Conservation (phyloP, 139 green algal species). For the Chlamydomonas sp. region DNA sequence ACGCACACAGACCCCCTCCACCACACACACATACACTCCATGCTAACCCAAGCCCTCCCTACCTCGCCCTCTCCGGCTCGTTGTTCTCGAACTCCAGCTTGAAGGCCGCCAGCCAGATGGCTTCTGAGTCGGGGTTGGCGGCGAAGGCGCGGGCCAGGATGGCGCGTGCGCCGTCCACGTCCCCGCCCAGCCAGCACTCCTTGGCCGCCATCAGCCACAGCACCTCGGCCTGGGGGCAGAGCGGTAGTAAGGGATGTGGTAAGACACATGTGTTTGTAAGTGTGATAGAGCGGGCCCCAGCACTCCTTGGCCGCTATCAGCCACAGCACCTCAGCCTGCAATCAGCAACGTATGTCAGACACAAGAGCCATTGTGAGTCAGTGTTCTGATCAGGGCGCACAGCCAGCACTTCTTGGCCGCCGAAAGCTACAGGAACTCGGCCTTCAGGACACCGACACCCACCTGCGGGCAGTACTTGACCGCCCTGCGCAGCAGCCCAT, state of each 20-base stretch:
- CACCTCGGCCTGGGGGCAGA: slow-evolving; percentile 82
- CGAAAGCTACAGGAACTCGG: slow-evolving; percentile 88
- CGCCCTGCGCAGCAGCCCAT: slow-evolving; percentile 84
- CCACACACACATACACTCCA: too few species aligned
- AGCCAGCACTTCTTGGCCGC: slow-evolving; percentile 95
- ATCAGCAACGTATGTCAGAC: slow-evolving; percentile 19
- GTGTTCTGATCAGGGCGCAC: too few species aligned
- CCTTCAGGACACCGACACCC: background rate
- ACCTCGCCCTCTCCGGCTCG: slow-evolving; percentile 59
- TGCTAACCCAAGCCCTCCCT: background rate
- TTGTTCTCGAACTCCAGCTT: slow-evolving; percentile 99
- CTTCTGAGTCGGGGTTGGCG: slow-evolving; percentile 92
- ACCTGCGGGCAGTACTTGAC: slow-evolving; percentile 90
- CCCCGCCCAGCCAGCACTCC: slow-evolving; percentile 86
- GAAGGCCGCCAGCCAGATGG: slow-evolving; percentile 98
- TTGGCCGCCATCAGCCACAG: slow-evolving; percentile 99
- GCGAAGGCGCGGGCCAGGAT: slow-evolving; percentile 88
- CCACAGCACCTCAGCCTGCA: slow-evolving; percentile 95
- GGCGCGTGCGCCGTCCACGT: slow-evolving; percentile 40
- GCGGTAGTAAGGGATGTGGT: background rate
- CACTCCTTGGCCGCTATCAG: slow-evolving; percentile 98
- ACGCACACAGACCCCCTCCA: background rate
- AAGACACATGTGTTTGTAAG: slow-evolving; percentile 29
- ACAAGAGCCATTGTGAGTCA: background rate
- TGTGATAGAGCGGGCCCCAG: slow-evolving; percentile 63